phyloP scores from a whole-genome alignment of 1,284 basidiomycete species.

The Boletus albobrunnescens region DNA sequence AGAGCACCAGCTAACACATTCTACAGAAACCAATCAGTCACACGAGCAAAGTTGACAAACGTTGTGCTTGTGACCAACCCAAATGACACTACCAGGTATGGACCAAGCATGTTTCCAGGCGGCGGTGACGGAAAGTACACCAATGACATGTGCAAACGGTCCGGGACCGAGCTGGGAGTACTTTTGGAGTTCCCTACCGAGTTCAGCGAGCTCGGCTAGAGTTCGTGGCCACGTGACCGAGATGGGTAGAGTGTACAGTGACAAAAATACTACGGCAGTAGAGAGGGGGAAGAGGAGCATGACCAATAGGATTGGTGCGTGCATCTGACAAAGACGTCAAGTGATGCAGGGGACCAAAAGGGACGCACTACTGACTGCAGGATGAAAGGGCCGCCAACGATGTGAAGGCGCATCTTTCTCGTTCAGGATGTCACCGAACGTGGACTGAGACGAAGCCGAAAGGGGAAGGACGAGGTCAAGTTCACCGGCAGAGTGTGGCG shows the following conservation, averaged over 20 bases:
- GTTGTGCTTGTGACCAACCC: slow-evolving; percentile 50
- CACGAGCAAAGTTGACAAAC: slow-evolving; percentile 15
- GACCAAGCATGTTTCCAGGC: slow-evolving; percentile 96
- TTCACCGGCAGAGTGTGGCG: slow-evolving; percentile 45
- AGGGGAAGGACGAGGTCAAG: slow-evolving; percentile 67
- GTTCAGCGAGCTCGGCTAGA: slow-evolving; percentile 65
- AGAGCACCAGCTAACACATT: slow-evolving; percentile 88
- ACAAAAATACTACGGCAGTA: slow-evolving; percentile 46
- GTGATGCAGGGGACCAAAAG: slow-evolving; percentile 15
- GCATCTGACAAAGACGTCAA: slow-evolving; percentile 41
- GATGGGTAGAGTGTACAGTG: slow-evolving; percentile 61
- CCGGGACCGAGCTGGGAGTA: slow-evolving; percentile 67
- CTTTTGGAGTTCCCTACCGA: slow-evolving; percentile 69
- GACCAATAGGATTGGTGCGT: slow-evolving; percentile 62
- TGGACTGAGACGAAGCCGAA: slow-evolving; percentile 51
- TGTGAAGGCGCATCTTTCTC: slow-evolving; percentile 38
- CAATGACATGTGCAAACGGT: slow-evolving; percentile 67
- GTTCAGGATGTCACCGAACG: slow-evolving; percentile 47
- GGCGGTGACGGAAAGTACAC: slow-evolving; percentile 80
- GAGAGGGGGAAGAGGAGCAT: slow-evolving; percentile 66
- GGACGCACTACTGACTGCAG: slow-evolving; percentile 43
- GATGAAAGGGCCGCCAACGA: slow-evolving; percentile 41
- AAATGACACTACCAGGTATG: slow-evolving; percentile 84
- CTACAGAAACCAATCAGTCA: slow-evolving; percentile 39
- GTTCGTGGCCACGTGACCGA: slow-evolving; percentile 72